Conservation (phyloP, 1,284 basidiomycete species). For the Apiotrichum sp. region DNA sequence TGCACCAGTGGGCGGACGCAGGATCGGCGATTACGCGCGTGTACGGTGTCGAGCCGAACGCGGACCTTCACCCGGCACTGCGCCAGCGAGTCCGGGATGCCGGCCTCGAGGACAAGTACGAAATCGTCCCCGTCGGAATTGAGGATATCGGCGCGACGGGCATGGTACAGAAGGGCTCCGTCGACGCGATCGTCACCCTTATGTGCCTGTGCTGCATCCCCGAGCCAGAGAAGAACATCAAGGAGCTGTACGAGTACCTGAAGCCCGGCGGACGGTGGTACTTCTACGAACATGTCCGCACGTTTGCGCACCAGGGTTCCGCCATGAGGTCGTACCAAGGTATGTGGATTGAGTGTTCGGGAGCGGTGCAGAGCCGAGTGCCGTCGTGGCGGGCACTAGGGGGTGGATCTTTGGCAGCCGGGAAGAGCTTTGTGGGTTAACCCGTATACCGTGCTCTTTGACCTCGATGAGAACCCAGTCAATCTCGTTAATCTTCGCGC, state of each 20-base stretch:
- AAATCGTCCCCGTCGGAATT: conserved; percentile 15
- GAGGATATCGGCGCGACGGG: conserved; percentile 6
- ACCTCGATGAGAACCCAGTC: too few relatives aligned
- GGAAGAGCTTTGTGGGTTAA: too few relatives aligned
- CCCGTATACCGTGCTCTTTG: too few relatives aligned
- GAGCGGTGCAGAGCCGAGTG: too few relatives aligned
- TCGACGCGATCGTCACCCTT: conserved; percentile 15
- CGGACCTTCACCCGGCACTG: conserved; percentile 7
- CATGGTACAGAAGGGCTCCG: conserved; percentile 3
- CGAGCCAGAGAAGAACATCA: conserved; percentile 14
- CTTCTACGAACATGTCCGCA: conserved; percentile 7
- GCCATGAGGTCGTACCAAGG: conserved; percentile 10
- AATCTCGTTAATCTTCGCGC: too few relatives aligned
- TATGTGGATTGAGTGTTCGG: conserved; percentile 2
- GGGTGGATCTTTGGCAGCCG: too few relatives aligned
- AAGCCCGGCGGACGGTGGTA: conserved; percentile 17
- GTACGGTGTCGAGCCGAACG: conserved; percentile 16
- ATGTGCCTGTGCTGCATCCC: conserved; percentile 18
- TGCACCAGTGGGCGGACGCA: conserved; percentile 10
- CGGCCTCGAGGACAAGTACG: conserved; percentile 9
- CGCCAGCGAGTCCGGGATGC: not conserved
- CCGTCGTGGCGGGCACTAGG: too few relatives aligned
- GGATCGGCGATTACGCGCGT: conserved; percentile 3
- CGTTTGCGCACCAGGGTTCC: not conserved
- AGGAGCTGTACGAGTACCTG: conserved; percentile 18